Conservation (phyloP, 805 yeast species). For the Starmerella bombicola region DNA sequence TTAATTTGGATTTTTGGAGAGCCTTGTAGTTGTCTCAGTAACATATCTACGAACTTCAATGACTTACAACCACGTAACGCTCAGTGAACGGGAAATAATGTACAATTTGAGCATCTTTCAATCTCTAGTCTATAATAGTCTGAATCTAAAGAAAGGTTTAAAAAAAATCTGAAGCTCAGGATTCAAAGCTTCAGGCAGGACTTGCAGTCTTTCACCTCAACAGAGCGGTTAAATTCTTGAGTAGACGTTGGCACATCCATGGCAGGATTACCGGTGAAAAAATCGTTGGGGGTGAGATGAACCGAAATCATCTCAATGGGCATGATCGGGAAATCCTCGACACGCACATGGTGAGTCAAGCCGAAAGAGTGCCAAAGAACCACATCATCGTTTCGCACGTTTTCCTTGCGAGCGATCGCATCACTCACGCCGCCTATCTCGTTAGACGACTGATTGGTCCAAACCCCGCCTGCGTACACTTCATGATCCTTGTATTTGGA, state of each 20-base stretch:
- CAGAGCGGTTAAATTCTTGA: constrained; percentile 55
- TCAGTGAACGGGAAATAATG: too few relatives aligned
- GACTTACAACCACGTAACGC: too few relatives aligned
- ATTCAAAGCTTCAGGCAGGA: constrained; percentile 21
- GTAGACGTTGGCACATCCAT: constrained; percentile 62
- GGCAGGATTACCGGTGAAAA: constrained; percentile 70
- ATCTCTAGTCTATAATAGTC: too few relatives aligned
- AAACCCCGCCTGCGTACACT: constrained; percentile 70
- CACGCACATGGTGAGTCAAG: constrained; percentile 56
- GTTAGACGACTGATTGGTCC: constrained; percentile 71
- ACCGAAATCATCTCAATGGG: constrained; percentile 66
- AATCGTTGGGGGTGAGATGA: constrained; percentile 54
- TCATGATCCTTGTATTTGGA: constrained; percentile 62
- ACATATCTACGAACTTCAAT: too few relatives aligned
- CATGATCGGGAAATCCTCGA: constrained; percentile 84
- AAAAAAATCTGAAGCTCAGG: too few relatives aligned
- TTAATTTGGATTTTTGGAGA: too few relatives aligned
- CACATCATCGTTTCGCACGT: constrained; percentile 51
- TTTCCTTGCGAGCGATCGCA: constrained; percentile 36
- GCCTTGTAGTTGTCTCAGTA: too few relatives aligned
- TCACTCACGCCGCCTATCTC: constrained; percentile 34
- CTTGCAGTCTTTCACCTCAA: constrained; percentile 23
- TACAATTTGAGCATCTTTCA: too few relatives aligned
- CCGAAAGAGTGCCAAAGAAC: constrained; percentile 76
- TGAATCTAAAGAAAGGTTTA: too few relatives aligned